phyloP scores from a whole-genome alignment of 768 basidiomycete genomes.

The Suillus plorans region DNA sequence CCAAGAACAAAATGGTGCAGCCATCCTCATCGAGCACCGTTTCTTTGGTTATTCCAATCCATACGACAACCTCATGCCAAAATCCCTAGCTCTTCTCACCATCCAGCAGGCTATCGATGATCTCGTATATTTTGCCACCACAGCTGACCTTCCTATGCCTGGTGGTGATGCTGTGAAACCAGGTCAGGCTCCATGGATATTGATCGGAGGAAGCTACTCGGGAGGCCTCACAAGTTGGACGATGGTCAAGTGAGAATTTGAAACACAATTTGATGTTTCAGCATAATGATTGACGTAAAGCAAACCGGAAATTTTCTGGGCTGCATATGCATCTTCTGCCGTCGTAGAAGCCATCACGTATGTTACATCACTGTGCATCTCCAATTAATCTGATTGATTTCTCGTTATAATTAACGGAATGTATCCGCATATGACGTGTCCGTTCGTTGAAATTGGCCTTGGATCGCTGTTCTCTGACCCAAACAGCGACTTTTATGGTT shows the following conservation, averaged over 20 bases:
- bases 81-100: constrained; percentile 60
- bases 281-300: constrained; percentile 19
- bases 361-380: constrained; percentile 16
- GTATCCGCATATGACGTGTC: neutral
- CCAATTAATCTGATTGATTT: neutral
- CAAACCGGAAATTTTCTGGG: constrained; percentile 39
- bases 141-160: constrained; percentile 65
- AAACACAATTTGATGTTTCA: neutral
- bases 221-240: constrained; percentile 60
- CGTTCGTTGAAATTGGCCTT: neutral
- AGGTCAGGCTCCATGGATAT: constrained; percentile 42
- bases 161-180: constrained; percentile 60
- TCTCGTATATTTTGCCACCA: constrained; percentile 69
- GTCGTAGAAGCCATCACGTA: constrained; percentile 46
- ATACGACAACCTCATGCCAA: constrained; percentile 51
- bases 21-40: constrained; percentile 68
- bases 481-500: constrained; percentile 36
- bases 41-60: constrained; percentile 81
- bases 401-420: neutral
- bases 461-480: neutral
- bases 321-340: constrained; percentile 46
- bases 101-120: constrained; percentile 77
- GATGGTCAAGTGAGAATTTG: constrained; percentile 57
- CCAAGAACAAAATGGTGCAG: constrained; percentile 64
- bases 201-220: constrained; percentile 45